Base-by-base conservation (phyloP, 2,329 filamentous ascomycete species). In the Stemphylium vesicarium region DNA sequence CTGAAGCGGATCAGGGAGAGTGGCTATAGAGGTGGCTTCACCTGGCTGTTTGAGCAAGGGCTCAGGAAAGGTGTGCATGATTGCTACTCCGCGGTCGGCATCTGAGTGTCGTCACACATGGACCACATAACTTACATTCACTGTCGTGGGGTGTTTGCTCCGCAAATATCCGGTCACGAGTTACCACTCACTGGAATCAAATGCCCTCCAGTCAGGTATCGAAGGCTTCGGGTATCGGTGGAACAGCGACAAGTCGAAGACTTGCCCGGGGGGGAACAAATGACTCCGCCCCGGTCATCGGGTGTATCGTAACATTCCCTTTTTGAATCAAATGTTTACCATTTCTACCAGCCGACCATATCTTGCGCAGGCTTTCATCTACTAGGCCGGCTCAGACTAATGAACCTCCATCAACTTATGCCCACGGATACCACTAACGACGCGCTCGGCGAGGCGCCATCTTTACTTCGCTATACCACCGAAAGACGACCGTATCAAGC, bases 1-100 rank as follows among this genome's bases (percentile, higher is more conserved):
- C 71, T 82, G 66, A 85, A 84, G 71, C 78, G 84, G 31, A 69
- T 86, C 36, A 63, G 77, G 29, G 83, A 86, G 59, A 79, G 77
- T 53, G 80, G 80, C 2, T 78, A 81, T 58, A 73, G 74, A 33
- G 80, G 80, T 9, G 72, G 73, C 15, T 78, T 77, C 56, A 75
- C 80, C n/a, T 82, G 81, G 80, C 77, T 82, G 63, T 83, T 77
- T 62, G 81, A 82, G 65, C 78, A 80, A 53, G 81, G 81, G 2
- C 48, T 82, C 33, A 68, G 80, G 42, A 77, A 78, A 66, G 81
- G 80, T 1, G 66, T 82, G 15, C 57, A 66, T 3, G 77, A 80
- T 48, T 80, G 81, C 37, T 60, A 65, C 29, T 37, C 39, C 4
- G 54, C 57, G 8, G 59, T 65, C 5, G 62, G 63, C 0, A 59